Evolutionary conservation across 495 filamentous ascomycete genomes (phyloP), one percentile per base, ranked within the genome.

Genomic region (Neurospora sp.): DNA sequence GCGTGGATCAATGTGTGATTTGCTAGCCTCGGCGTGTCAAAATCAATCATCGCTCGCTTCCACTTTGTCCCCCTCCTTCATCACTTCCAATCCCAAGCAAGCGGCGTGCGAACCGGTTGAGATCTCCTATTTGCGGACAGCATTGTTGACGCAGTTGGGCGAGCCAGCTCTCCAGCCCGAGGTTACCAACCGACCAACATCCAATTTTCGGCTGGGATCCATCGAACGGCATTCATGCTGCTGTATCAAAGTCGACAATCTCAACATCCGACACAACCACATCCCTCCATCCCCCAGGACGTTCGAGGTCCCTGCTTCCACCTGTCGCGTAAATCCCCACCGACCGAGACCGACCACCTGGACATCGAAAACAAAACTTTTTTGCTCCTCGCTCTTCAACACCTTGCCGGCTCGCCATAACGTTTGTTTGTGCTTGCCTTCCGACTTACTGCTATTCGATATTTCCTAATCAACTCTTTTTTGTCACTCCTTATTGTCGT

Each of bases 1-100:
- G 54, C 54, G 54, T 66, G 23, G 6, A 66, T 66, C 54, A 6
- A 66, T 73, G 72, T 79, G 72, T 80, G 79, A 81, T 81, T 81
- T 76, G 79, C 75, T 78, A 71, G 72, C 70, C 72, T 71, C 69
- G 77, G 77, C 77, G 77, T 77, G 78, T 79, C 78, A 71, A 72
- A 70, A 37, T 75, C 75, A 73, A 73, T 75, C 79, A 66, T 44
- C 38, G 72, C 59, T 48, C 73, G 70, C 74, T 72, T 76, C 66
- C 40, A n/a, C 23, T 69, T 73, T 78, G 69, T 44, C 62, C 72
- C 73, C 71, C 40, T 72, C 59, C 59, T 73, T 70, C 74, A 71
- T 69, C 72, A 54, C 39, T 76, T 41, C 71, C 62, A 73, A 77
- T 62, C 73, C 73, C 66, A 62, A 23, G 46, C 46, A 59, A 59